phyloP scores from a whole-genome alignment of 2,329 filamentous ascomycete species.

The Westerdykella sp. region DNA sequence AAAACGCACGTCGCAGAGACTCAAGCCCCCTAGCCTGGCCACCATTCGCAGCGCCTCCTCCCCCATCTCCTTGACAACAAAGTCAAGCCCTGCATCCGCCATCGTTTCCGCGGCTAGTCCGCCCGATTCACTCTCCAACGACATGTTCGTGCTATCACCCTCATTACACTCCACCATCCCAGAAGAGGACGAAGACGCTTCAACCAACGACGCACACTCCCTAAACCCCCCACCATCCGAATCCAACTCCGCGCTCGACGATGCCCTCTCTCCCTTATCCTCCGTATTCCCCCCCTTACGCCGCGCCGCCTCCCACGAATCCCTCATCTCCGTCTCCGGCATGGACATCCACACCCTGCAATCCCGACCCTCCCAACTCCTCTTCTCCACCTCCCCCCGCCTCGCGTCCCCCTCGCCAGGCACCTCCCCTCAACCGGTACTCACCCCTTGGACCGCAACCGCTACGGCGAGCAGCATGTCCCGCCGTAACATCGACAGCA shows the following conservation, averaged over 20 bases:
- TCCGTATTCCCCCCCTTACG: slow-evolving; percentile 47
- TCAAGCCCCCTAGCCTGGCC: slow-evolving; percentile 26
- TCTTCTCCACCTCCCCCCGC: slow-evolving; percentile 48
- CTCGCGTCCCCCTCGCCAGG: slow-evolving; percentile 43
- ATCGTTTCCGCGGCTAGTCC: slow-evolving; percentile 29
- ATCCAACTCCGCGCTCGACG: slow-evolving; percentile 25
- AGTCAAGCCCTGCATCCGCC: slow-evolving; percentile 30
- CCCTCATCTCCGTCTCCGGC: slow-evolving; percentile 76
- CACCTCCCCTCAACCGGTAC: slow-evolving; percentile 36
- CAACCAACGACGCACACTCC: slow-evolving; percentile 10
- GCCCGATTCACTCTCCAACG: slow-evolving; percentile 25
- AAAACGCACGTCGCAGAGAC: slow-evolving; percentile 17
- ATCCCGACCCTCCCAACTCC: slow-evolving; percentile 68
- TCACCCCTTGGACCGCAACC: slow-evolving; percentile 42
- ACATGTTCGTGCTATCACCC: slow-evolving; percentile 24
- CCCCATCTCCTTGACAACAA: slow-evolving; percentile 28
- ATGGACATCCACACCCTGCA: slow-evolving; percentile 85
- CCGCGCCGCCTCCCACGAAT: slow-evolving; percentile 73
- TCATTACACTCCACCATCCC: slow-evolving; percentile 27
- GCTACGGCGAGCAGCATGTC: slow-evolving; percentile 46
- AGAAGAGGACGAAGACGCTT: slow-evolving; percentile 30
- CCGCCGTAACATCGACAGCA: slow-evolving; percentile 47
- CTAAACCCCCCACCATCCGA: slow-evolving; percentile 18
- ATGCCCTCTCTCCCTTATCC: slow-evolving; percentile 28
- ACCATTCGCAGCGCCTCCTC: slow-evolving; percentile 29